phyloP scores from a whole-genome alignment of 129 eudicot genomes.

The Sambucus nigra region DNA sequence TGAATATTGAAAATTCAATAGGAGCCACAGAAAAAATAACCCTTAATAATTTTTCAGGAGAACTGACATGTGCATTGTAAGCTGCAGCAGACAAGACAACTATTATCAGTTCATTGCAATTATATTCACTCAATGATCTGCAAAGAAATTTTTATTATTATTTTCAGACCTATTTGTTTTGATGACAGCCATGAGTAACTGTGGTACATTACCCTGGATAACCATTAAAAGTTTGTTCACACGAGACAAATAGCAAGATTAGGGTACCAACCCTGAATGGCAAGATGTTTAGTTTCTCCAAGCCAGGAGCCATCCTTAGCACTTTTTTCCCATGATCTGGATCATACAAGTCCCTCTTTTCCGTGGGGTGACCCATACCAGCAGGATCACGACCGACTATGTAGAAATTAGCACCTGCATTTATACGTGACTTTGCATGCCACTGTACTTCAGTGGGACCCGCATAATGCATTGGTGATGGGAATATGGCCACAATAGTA shows the following conservation, averaged over 20 bases:
- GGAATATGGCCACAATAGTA: constrained; percentile 83
- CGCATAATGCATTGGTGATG: constrained; percentile 96
- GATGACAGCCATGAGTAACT: too few relatives aligned
- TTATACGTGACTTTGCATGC: constrained; percentile 95
- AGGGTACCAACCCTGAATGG: constrained; percentile 73
- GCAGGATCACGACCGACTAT: constrained; percentile 97
- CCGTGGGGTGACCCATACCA: constrained; percentile 92
- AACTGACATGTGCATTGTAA: too few relatives aligned
- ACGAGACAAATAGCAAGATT: constrained; percentile 2
- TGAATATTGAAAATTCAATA: too few relatives aligned
- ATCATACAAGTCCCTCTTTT: constrained; percentile 90
- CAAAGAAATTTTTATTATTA: too few relatives aligned
- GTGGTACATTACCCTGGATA: too few relatives aligned
- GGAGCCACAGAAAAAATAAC: too few relatives aligned
- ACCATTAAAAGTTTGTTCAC: too few relatives aligned
- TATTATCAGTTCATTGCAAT: too few relatives aligned
- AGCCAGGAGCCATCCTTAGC: constrained; percentile 86
- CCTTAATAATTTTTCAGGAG: too few relatives aligned
- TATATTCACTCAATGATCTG: too few relatives aligned
- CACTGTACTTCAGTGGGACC: constrained; percentile 97
- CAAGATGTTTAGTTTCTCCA: constrained; percentile 72
- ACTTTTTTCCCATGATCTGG: constrained; percentile 95
- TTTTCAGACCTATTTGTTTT: too few relatives aligned
- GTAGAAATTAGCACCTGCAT: constrained; percentile 93
- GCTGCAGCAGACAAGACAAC: too few relatives aligned